A percentile compares a stretch with the other conserved stretches of the same genome.
phyloP scores from a whole-genome alignment of 768 basidiomycete species.

The Psilocybe cyanescens region DNA sequence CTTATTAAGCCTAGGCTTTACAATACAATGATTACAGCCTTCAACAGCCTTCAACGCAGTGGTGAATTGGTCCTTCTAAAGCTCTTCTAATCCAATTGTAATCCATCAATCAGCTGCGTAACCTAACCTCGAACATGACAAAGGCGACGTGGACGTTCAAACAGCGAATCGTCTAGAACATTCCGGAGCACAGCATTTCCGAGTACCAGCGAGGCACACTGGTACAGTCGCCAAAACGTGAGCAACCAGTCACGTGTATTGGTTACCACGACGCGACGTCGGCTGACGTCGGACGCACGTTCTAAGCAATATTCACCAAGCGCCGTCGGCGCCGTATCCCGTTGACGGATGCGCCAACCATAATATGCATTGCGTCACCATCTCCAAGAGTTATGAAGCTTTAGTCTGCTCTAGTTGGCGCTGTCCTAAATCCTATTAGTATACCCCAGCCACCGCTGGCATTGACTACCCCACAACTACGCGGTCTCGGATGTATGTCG shows the following conservation, averaged over 20 bases:
- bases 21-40: background rate
- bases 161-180: background rate
- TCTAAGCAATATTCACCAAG: background rate
- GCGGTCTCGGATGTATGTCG: too few species aligned
- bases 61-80: background rate
- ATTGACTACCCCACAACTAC: too few species aligned
- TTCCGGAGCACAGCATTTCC: background rate
- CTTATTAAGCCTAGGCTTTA: background rate
- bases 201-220: background rate
- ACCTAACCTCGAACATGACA: background rate
- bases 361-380: too few species aligned
- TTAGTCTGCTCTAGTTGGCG: too few species aligned
- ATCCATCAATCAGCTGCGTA: background rate
- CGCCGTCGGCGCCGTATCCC: background rate
- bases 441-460: too few species aligned
- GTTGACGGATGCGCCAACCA: background rate
- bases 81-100: background rate
- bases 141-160: background rate
- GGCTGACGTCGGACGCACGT: background rate
- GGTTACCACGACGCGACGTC: background rate
- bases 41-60: background rate
- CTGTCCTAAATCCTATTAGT: too few species aligned
- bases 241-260: background rate
- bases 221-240: background rate
- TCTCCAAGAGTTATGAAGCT: too few species aligned